Evolutionary conservation across 441 rosid genomes (phyloP).

Genomic region (Eutrema salsugineum): DNA sequence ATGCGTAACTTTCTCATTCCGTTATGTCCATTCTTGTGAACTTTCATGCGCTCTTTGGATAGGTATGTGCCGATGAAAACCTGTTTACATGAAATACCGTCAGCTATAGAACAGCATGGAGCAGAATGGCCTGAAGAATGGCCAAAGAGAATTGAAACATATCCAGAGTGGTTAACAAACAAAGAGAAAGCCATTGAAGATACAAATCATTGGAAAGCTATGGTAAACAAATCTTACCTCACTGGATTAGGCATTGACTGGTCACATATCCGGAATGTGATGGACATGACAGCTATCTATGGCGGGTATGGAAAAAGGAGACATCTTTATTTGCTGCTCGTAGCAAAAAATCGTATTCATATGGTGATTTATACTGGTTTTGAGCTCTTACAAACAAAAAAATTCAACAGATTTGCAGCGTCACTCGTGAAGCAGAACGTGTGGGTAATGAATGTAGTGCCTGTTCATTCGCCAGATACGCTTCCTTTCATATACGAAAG

Average conservation of each 20-base stretch:
- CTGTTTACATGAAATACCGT: constrained; percentile 78
- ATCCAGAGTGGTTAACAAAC: constrained; percentile 82
- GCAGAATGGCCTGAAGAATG: constrained; percentile 97
- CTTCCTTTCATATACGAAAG: constrained; percentile 85
- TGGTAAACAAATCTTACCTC: constrained; percentile 77
- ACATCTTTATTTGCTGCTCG: neutral
- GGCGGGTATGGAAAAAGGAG: constrained; percentile 66
- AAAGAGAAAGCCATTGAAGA: constrained; percentile 63
- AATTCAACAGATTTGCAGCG: constrained; percentile 66
- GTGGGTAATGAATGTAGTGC: constrained; percentile 94
- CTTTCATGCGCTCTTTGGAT: neutral
- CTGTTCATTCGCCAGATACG: constrained; percentile 84
- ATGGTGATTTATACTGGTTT: neutral
- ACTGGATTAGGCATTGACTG: constrained; percentile 83
- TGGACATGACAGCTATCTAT: constrained; percentile 95
- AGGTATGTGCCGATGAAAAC: constrained; percentile 81
- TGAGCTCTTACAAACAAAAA: neutral
- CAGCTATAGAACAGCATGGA: constrained; percentile 84
- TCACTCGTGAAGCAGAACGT: constrained; percentile 69
- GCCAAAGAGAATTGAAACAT: constrained; percentile 89
- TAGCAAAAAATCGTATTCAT: neutral
- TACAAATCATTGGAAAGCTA: constrained; percentile 70
- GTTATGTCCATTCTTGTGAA: neutral
- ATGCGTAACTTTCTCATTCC: neutral
- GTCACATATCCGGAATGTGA: constrained; percentile 70